Conservation (phyloP, 1,284 basidiomycete species). For the Fistulina hepatica region DNA sequence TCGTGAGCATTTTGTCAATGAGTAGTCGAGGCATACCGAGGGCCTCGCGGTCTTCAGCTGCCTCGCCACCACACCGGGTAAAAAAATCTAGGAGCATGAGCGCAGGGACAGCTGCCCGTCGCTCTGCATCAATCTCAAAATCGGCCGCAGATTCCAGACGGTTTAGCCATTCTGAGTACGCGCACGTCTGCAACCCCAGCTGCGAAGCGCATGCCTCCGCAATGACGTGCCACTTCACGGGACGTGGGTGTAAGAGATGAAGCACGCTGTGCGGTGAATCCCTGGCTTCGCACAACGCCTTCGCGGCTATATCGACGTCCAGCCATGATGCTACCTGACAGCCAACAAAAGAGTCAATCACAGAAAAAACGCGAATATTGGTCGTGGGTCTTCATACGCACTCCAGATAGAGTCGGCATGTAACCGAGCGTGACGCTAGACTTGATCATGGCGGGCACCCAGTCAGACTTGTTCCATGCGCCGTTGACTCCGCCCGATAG, state of each 20-base stretch:
- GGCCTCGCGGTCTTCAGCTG: too few species aligned
- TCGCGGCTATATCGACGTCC: constrained; percentile 18
- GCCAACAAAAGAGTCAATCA: constrained; percentile 2
- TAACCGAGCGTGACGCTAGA: constrained; percentile 20
- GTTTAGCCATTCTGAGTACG: too few species aligned
- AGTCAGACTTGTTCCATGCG: constrained; percentile 33
- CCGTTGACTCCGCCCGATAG: constrained; percentile 31
- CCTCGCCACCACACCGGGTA: too few species aligned
- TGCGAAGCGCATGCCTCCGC: too few species aligned
- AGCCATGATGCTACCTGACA: constrained; percentile 20
- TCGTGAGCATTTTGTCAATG: too few species aligned
- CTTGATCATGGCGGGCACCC: constrained; percentile 33
- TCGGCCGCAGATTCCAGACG: too few species aligned
- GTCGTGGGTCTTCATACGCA: background rate
- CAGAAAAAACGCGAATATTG: background rate
- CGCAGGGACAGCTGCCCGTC: too few species aligned
- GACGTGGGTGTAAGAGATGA: constrained; percentile 22
- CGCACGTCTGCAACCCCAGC: too few species aligned
- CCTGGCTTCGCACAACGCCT: constrained; percentile 16
- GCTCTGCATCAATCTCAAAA: too few species aligned
- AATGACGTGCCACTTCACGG: constrained; percentile 20
- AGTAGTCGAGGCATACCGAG: too few species aligned
- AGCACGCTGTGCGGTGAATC: constrained; percentile 8
- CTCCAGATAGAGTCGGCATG: constrained; percentile 16
- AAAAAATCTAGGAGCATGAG: too few species aligned